These are phyloP conservation scores for Fusarium miscanthi DNA, from an alignment of 2,329 filamentous ascomycete genomes.

Conservation along the genomic window DNA sequence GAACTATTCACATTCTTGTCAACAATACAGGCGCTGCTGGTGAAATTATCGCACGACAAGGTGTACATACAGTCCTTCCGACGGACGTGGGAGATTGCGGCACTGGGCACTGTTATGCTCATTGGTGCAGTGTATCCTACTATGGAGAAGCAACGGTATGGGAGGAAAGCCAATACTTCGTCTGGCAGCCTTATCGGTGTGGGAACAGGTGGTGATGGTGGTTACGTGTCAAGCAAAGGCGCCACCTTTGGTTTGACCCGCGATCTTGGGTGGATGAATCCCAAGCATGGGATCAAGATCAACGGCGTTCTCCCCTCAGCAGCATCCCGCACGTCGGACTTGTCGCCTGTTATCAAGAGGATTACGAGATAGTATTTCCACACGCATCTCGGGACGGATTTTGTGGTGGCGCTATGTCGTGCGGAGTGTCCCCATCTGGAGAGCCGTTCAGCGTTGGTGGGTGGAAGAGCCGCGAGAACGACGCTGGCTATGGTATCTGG, in stretches of 20 bases:
- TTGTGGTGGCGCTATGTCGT: background rate
- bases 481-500: background rate
- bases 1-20: background rate
- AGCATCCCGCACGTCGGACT: background rate
- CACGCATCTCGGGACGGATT: background rate
- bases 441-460: background rate
- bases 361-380: background rate
- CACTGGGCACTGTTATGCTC: background rate
- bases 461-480: background rate
- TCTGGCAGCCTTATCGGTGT: background rate
- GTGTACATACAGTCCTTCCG: background rate
- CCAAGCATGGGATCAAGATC: background rate
- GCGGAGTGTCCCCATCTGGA: background rate
- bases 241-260: background rate
- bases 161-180: background rate
- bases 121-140: background rate
- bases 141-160: background rate
- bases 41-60: background rate
- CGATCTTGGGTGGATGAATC: background rate
- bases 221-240: background rate
- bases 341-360: background rate
- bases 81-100: background rate
- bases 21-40: background rate
- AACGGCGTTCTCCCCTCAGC: background rate
- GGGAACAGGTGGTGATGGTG: background rate